Conservation (phyloP, 768 basidiomycete genomes). For the Podaxis mareebaensis region DNA sequence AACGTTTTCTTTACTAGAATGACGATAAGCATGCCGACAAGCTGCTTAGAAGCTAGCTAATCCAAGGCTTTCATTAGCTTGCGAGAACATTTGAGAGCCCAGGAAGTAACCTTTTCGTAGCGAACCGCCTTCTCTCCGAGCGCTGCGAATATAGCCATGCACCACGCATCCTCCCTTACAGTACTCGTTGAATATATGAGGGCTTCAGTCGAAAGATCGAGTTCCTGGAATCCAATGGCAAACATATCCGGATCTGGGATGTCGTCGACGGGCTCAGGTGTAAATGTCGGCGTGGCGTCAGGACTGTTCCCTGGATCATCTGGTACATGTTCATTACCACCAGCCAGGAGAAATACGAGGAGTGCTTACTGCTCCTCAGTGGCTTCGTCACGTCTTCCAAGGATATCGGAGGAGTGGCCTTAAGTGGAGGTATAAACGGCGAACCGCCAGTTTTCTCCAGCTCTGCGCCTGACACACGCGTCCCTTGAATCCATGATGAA, state of each 20-base stretch:
- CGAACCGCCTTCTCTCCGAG: conserved; percentile 63
- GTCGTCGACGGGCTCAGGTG: conserved; percentile 26
- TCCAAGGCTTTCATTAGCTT: background rate
- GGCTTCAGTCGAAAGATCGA: conserved; percentile 79
- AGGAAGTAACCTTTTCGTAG: conserved; percentile 62
- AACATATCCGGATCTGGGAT: conserved; percentile 58
- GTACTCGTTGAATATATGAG: conserved; percentile 69
- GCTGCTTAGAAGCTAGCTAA: conserved; percentile 73
- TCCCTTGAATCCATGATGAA: conserved; percentile 58
- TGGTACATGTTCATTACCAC: background rate
- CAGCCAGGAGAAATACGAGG: background rate
- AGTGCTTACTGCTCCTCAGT: conserved; percentile 26
- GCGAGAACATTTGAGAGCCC: background rate
- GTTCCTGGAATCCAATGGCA: conserved; percentile 79
- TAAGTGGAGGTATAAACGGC: conserved; percentile 32
- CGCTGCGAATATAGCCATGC: conserved; percentile 59
- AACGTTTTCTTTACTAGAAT: conserved; percentile 61
- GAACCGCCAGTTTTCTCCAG: background rate
- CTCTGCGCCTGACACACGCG: conserved; percentile 1
- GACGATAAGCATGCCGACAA: conserved; percentile 82
- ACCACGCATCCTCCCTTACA: conserved; percentile 72
- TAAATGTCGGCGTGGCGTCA: background rate
- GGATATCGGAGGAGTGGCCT: conserved; percentile 38
- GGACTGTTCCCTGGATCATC: background rate
- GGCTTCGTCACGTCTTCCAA: conserved; percentile 28